These are phyloP conservation scores for Mangifera indica DNA, from an alignment of 345 rosid genomes.

Conservation along the genomic window DNA sequence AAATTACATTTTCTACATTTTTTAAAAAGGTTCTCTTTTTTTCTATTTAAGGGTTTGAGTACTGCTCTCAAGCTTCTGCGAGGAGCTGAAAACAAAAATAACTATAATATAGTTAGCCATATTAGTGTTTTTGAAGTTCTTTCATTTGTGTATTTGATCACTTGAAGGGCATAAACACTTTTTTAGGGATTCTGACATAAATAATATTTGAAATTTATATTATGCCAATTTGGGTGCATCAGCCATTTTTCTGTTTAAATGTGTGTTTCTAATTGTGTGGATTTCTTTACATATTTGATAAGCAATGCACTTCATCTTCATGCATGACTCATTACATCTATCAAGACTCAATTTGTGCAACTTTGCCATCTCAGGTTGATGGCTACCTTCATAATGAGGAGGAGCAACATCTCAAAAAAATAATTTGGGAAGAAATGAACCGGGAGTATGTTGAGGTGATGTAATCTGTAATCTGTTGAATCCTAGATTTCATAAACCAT, in stretches of 20 bases:
- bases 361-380: slow-evolving; percentile 53
- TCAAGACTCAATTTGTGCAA: slow-evolving; percentile 9
- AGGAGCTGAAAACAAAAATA: no score
- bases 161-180: background rate
- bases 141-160: background rate
- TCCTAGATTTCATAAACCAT: background rate
- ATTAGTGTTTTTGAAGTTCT: background rate
- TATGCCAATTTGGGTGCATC: background rate
- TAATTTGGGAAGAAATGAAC: slow-evolving; percentile 83
- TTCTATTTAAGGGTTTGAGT: no score
- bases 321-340: background rate
- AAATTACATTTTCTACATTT: no score
- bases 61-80: no score
- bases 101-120: no score
- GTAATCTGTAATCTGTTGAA: slow-evolving; percentile 11
- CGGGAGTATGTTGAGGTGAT: slow-evolving; percentile 81
- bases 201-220: background rate
- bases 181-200: background rate
- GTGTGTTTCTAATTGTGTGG: background rate
- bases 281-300: background rate
- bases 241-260: background rate
- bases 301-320: background rate
- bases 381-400: slow-evolving; percentile 76
- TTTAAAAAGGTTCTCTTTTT: no score
- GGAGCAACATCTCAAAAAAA: slow-evolving; percentile 60